These are phyloP conservation scores for Magnusiomyces paraingens DNA, from an alignment of 1,139 yeast genomes.

Conservation along the genomic window DNA sequence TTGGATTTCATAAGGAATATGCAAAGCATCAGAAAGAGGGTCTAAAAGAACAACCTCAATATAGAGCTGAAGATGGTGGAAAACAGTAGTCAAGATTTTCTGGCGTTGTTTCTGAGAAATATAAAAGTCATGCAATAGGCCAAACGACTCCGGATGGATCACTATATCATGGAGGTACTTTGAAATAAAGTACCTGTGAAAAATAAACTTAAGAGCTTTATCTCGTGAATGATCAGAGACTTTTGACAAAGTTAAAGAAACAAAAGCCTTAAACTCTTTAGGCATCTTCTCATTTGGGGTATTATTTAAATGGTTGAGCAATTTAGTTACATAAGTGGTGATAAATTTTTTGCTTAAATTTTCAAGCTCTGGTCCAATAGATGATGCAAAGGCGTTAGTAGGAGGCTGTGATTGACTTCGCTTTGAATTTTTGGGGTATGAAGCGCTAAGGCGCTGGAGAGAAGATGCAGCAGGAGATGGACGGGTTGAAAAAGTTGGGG, in stretches of 20 bases:
- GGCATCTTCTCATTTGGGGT: constrained; percentile 24
- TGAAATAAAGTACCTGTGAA: constrained; percentile 25
- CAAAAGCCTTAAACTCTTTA: constrained; percentile 21
- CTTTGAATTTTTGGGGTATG: background rate
- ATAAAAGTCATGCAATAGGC: constrained; percentile 24
- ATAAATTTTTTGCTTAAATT: constrained; percentile 19
- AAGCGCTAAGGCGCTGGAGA: constrained; percentile 13
- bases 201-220: constrained; percentile 20
- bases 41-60: constrained; percentile 9
- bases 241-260: constrained; percentile 21
- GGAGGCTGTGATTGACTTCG: background rate
- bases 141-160: constrained; percentile 25
- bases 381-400: constrained; percentile 5
- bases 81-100: constrained; percentile 22
- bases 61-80: constrained; percentile 14
- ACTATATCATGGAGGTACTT: constrained; percentile 21
- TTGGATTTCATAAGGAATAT: constrained; percentile 4
- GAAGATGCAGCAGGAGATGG: constrained; percentile 12
- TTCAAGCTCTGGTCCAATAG: constrained; percentile 12
- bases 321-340: constrained; percentile 15
- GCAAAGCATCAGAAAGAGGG: background rate
- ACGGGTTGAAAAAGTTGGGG: constrained; percentile 3
- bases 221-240: constrained; percentile 17
- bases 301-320: constrained; percentile 23
- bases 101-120: constrained; percentile 26